phyloP scores from a whole-genome alignment of 2,329 filamentous ascomycete genomes.

The Cladobotryum protrusum region DNA sequence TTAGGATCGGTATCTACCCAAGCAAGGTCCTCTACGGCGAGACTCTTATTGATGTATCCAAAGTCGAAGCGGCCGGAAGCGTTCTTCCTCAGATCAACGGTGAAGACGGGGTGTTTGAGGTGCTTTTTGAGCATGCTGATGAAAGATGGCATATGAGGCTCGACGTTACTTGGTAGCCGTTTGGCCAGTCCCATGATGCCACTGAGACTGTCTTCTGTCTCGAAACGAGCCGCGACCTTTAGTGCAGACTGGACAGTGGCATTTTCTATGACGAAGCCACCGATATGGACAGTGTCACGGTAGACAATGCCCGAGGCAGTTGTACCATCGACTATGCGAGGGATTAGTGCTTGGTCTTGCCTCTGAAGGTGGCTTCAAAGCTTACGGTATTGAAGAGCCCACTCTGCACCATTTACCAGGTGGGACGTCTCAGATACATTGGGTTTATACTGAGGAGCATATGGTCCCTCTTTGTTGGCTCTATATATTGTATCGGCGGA shows the following conservation, averaged over 20 bases:
- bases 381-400: conserved; percentile 45
- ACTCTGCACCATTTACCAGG: conserved; percentile 37
- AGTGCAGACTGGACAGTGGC: conserved; percentile 46
- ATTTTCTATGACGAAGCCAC: conserved; percentile 35
- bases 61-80: conserved; percentile 46
- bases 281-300: conserved; percentile 43
- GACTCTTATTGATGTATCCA: conserved; percentile 38
- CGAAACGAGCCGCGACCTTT: conserved; percentile 36
- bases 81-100: conserved; percentile 43
- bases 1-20: conserved; percentile 33
- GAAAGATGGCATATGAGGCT: conserved; percentile 37
- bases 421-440: conserved; percentile 39
- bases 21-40: conserved; percentile 35
- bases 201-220: conserved; percentile 36
- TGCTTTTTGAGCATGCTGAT: conserved; percentile 38
- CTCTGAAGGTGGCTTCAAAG: conserved; percentile 13
- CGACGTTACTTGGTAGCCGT: conserved; percentile 37
- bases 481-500: conserved; percentile 40
- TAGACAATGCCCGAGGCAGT: conserved; percentile 43
- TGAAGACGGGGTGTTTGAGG: conserved; percentile 39
- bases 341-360: too few species aligned
- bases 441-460: conserved; percentile 37
- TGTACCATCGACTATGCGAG: conserved; percentile 35
- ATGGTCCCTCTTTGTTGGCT: conserved; percentile 29
- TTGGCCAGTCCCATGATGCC: conserved; percentile 50